phyloP scores from a whole-genome alignment of 2,329 filamentous ascomycete genomes.

The Ophiocordyceps camponoti-leonardi region DNA sequence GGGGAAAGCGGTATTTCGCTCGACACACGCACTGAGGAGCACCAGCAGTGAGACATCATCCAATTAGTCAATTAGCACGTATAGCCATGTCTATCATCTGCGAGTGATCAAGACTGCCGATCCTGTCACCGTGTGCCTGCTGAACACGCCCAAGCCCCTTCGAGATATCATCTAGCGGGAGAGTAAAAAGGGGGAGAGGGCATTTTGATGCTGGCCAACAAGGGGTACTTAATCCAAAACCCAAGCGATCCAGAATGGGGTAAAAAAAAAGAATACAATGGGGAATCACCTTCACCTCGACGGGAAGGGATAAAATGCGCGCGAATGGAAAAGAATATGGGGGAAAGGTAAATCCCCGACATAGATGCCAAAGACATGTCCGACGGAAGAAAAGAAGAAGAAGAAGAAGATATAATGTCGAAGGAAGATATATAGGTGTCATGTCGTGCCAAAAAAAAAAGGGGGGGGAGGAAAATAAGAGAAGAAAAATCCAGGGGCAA shows the following conservation, averaged over 20 bases:
- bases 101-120: slow-evolving; percentile 3
- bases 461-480: background rate
- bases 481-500: slow-evolving; percentile 4
- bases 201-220: too few species aligned
- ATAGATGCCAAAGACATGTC: background rate
- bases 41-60: slow-evolving; percentile 1
- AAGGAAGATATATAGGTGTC: background rate
- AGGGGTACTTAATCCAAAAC: too few species aligned
- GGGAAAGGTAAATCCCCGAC: background rate
- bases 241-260: too few species aligned
- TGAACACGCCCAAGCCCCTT: slow-evolving; percentile 4
- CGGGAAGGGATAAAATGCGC: background rate
- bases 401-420: background rate
- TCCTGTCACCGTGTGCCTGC: slow-evolving; percentile 4
- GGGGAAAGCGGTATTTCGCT: too few species aligned
- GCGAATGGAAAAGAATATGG: background rate
- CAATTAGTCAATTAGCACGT: slow-evolving; percentile 9
- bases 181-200: background rate
- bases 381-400: background rate
- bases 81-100: slow-evolving; percentile 8
- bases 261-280: background rate
- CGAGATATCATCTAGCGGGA: slow-evolving; percentile 2
- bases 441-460: background rate
- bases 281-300: background rate
- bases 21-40: too few species aligned